Conservation (phyloP, 1,284 basidiomycete species). For the Sanghuangporus baumii region DNA sequence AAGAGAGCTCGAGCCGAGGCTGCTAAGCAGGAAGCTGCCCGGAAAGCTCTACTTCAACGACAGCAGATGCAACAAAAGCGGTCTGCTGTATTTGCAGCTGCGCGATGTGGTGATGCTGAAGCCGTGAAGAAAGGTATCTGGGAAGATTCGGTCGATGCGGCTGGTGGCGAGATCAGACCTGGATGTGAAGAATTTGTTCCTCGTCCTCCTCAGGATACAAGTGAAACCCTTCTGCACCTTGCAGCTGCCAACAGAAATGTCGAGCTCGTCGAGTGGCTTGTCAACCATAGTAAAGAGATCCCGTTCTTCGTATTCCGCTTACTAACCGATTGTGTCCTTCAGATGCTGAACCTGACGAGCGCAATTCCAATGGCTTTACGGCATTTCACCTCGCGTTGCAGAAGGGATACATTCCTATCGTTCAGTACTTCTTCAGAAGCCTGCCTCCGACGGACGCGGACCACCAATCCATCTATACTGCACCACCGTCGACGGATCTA, state of each 20-base stretch:
- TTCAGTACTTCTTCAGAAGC: slow-evolving; percentile 52
- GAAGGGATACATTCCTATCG: slow-evolving; percentile 41
- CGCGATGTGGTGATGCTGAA: slow-evolving; percentile 44
- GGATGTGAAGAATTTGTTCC: slow-evolving; percentile 50
- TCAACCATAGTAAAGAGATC: slow-evolving; percentile 52
- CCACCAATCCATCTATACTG: slow-evolving; percentile 40
- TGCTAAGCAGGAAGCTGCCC: slow-evolving; percentile 45
- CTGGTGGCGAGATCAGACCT: slow-evolving; percentile 57
- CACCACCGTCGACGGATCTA: slow-evolving; percentile 35
- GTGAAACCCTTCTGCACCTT: slow-evolving; percentile 66
- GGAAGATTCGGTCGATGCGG: slow-evolving; percentile 63
- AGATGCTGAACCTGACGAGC: slow-evolving; percentile 70
- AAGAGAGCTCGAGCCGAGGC: slow-evolving; percentile 52
- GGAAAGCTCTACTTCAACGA: slow-evolving; percentile 40
- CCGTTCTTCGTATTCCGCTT: slow-evolving; percentile 22
- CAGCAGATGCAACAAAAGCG: slow-evolving; percentile 48
- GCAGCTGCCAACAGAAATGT: slow-evolving; percentile 47
- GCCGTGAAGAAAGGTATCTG: slow-evolving; percentile 59
- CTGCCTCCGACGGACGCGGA: slow-evolving; percentile 51
- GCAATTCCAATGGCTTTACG: slow-evolving; percentile 49
- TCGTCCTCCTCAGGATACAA: slow-evolving; percentile 42
- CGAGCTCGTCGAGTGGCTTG: slow-evolving; percentile 60
- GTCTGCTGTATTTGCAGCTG: slow-evolving; percentile 57
- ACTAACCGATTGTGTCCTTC: slow-evolving; percentile 22
- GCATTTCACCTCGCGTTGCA: slow-evolving; percentile 63